Evolutionary conservation across 352 stramenopile genomes (phyloP), one percentile per base, ranked within the genome.

Genomic region (Pythium rishiriense): DNA sequence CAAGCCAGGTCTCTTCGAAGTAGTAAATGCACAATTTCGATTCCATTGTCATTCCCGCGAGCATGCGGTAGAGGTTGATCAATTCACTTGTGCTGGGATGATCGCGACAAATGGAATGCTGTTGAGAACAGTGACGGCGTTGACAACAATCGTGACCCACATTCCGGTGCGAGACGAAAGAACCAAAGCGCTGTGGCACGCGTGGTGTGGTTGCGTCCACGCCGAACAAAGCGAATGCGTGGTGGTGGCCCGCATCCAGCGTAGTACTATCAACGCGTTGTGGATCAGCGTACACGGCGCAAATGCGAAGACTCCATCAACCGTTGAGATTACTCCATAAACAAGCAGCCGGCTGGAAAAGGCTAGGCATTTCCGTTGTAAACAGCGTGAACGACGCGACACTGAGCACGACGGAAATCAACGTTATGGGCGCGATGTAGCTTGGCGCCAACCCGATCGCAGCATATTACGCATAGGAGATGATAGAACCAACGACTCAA

Each of bases 91-190:
- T 8, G 41, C 41, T 3, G 17, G 41, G 19, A 25, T 4, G 21
- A 26, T 26, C 6, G 21, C 19, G 19, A 48, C 17, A 12, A 48
- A 48, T 4, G 21, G 7, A 15, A 26, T 12, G 19, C 41, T 12
- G 41, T 48, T 48, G 5, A 48, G 2, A 7, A 48, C 12, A 6
- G 35, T 28, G n/a, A 58, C 48, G 8, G 12, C n/a, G 2, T 41
- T 17, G 26, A 51, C 31, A 15, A 31, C 17, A 19, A 50, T 65
- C 14, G 50, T 45, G 33, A 65, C 28, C 39, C 53, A 56, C 1
- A 60, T 6, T 1, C 1, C 22, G 2, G 24, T 17, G 17, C 58
- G 46, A 31, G 37, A 2, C 4, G 31, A 15, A 8, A 64, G 47
- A 29, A 17, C 37, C 3, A 64, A 19, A 8, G 0, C n/a, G 1